Conservation (phyloP, 2,329 filamentous ascomycete genomes). For the Purpureocillium lavendulum region DNA sequence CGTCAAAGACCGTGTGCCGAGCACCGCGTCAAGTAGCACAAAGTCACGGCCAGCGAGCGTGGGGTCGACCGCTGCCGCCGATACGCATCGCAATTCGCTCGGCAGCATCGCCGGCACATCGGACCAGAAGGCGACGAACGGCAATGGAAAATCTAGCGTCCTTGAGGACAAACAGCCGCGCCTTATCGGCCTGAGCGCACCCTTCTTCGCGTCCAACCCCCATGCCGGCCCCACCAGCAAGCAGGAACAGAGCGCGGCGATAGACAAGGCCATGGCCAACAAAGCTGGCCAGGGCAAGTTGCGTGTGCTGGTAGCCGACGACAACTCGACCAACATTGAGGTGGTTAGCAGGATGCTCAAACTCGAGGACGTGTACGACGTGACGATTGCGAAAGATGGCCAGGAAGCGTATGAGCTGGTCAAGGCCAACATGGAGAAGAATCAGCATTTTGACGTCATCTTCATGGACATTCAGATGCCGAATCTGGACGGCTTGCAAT, state of each 20-base stretch:
- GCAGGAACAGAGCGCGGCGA: conserved; percentile 55
- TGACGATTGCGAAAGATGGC: conserved; percentile 78
- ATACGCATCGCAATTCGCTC: conserved; percentile 22
- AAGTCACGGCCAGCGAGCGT: conserved; percentile 41
- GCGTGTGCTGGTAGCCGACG: conserved; percentile 77
- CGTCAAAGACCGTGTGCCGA: conserved; percentile 50
- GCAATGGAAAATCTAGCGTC: conserved; percentile 7
- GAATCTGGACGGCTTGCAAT: conserved; percentile 81
- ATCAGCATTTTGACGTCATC: conserved; percentile 72
- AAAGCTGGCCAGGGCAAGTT: conserved; percentile 56
- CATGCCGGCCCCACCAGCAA: conserved; percentile 24
- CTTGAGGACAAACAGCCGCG: conserved; percentile 50
- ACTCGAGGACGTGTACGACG: conserved; percentile 74
- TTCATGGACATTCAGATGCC: conserved; percentile 98
- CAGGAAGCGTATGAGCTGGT: conserved; percentile 85
- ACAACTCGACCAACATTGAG: conserved; percentile 50
- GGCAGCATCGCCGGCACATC: conserved; percentile 11
- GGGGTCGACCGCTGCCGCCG: conserved; percentile 31
- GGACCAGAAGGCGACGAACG: conserved; percentile 6
- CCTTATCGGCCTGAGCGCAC: conserved; percentile 72
- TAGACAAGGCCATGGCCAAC: conserved; percentile 55
- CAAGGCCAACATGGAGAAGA: conserved; percentile 68
- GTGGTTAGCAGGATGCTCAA: conserved; percentile 58
- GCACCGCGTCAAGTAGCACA: conserved; percentile 45
- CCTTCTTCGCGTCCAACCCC: conserved; percentile 58